phyloP scores from a whole-genome alignment of 1,284 basidiomycete genomes.

The Lignosus rhinocerotis region DNA sequence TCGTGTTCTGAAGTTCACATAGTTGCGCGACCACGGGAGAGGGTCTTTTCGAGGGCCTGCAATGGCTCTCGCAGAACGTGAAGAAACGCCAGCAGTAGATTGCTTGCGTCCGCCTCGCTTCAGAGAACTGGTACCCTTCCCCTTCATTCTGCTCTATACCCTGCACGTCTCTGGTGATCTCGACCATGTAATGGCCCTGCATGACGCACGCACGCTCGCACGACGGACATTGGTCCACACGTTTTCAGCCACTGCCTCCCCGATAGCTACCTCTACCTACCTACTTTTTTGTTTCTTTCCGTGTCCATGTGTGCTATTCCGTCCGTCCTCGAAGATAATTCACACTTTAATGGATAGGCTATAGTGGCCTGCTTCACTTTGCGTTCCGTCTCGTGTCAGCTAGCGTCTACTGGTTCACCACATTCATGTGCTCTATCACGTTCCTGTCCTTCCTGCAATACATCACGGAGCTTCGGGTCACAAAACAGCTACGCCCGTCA shows the following conservation, averaged over 20 bases:
- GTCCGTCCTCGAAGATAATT: slow-evolving; percentile 32
- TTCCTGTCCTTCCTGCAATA: slow-evolving; percentile 21
- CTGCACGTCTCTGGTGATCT: slow-evolving; percentile 32
- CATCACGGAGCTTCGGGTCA: slow-evolving; percentile 2
- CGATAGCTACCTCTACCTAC: slow-evolving; percentile 26
- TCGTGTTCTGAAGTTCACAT: slow-evolving; percentile 10
- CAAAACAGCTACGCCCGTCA: neutral
- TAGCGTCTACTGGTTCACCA: slow-evolving; percentile 15
- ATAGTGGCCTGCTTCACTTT: slow-evolving; percentile 18
- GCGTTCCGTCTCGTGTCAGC: slow-evolving; percentile 11
- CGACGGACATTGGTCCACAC: slow-evolving; percentile 38
- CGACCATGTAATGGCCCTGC: slow-evolving; percentile 34
- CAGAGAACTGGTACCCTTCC: slow-evolving; percentile 21
- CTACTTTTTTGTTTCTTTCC: slow-evolving; percentile 15
- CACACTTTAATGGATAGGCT: slow-evolving; percentile 39
- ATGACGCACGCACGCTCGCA: slow-evolving; percentile 36
- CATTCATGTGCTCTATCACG: slow-evolving; percentile 19
- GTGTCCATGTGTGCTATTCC: slow-evolving; percentile 34
- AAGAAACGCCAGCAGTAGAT: slow-evolving; percentile 80
- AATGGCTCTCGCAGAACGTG: slow-evolving; percentile 96
- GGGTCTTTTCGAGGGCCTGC: slow-evolving; percentile 92
- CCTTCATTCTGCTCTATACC: slow-evolving; percentile 33
- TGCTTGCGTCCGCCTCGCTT: slow-evolving; percentile 16
- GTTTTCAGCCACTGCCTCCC: slow-evolving; percentile 23
- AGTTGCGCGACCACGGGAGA: slow-evolving; percentile 97